Base-by-base conservation (phyloP, 2,329 filamentous ascomycete species). In the Aspergillus fructus region DNA sequence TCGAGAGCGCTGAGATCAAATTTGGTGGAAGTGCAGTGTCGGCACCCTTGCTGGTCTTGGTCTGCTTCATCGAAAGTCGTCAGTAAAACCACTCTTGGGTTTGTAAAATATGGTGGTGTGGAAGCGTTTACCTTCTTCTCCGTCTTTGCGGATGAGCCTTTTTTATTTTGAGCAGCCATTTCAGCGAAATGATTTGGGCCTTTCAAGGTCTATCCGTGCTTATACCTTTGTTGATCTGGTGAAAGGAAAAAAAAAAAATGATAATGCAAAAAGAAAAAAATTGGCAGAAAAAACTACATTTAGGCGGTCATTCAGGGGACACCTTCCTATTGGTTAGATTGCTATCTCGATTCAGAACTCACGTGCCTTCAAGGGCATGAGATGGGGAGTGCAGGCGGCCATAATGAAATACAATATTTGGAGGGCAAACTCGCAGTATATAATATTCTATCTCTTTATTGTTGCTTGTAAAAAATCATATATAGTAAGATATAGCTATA, bases 1-100 rank as follows among this genome's bases (percentile, higher is more conserved):
- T 74, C 61, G 85, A 85, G 66, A 92, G 81, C 15, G 90, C 78
- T 59, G 86, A 83, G 68, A 92, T 78, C 37, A 92, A 77, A 71
- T 89, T 81, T 27, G 81, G 73, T 4, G 88, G 82, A 24, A 84
- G 80, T 47, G 77, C 67, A 33, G 60, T 59, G 69, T 46, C 43
- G 23, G 55, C 39, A 27, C 19, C 24, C 23, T 51, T 50, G 30
- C 34, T 49, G n/a, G 30, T 23, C 47, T 58, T 53, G 13, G 39
- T 17, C 45, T 58, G 51, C 46, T 54, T 41, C 34, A 43, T 56
- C 62, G 39, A 56, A 47, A 42, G 23, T 55, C 45, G 42, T 62
- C 47, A 62, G 55, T 50, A 48, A 23, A 53, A 49, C 37, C 24
- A 39, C 52, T 40, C 9, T 21, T 30, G 27, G 19, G 2, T 40